A percentile compares a stretch with the other conserved stretches of the same genome.
Evolutionary conservation across 2,329 filamentous ascomycete genomes (phyloP).

Genomic region (Coniella lustricola): DNA sequence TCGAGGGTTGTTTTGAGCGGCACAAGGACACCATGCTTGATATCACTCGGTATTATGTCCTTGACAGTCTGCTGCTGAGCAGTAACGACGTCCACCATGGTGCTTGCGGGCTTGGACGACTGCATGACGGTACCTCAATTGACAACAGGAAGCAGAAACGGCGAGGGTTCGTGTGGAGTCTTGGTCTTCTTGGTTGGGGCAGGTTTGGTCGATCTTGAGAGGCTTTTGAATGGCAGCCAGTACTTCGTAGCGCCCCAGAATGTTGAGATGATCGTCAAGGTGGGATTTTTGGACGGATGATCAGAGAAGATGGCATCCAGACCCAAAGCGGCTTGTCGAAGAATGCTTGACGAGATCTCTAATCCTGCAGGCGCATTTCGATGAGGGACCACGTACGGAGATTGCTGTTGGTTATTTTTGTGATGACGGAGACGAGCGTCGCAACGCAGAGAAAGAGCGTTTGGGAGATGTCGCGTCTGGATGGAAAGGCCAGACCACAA

Average conservation of each 20-base stretch:
- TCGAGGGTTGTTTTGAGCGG: conserved; percentile 60
- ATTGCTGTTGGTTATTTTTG: background rate
- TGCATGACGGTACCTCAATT: conserved; percentile 13
- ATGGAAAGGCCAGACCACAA: background rate
- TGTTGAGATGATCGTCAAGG: conserved; percentile 7
- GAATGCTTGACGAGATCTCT: conserved; percentile 15
- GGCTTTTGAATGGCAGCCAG: background rate
- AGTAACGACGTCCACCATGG: conserved; percentile 21
- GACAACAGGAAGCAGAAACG: background rate
- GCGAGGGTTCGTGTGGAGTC: too few species aligned
- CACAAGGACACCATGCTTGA: conserved; percentile 45
- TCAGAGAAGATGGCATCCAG: conserved; percentile 2
- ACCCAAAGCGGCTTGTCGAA: conserved; percentile 14
- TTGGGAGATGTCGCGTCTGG: background rate
- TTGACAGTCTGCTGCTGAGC: conserved; percentile 26
- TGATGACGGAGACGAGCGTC: background rate
- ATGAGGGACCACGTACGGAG: conserved; percentile 12
- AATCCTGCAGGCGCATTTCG: conserved; percentile 16
- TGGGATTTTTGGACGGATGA: conserved; percentile 6
- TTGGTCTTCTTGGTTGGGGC: too few species aligned
- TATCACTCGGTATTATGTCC: conserved; percentile 26
- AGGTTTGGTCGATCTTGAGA: background rate
- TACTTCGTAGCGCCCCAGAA: conserved; percentile 1
- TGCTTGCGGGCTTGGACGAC: conserved; percentile 6
- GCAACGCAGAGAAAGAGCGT: conserved; percentile 7